Conservation (phyloP, 2,329 filamentous ascomycete species). For the Diaporthe citri region DNA sequence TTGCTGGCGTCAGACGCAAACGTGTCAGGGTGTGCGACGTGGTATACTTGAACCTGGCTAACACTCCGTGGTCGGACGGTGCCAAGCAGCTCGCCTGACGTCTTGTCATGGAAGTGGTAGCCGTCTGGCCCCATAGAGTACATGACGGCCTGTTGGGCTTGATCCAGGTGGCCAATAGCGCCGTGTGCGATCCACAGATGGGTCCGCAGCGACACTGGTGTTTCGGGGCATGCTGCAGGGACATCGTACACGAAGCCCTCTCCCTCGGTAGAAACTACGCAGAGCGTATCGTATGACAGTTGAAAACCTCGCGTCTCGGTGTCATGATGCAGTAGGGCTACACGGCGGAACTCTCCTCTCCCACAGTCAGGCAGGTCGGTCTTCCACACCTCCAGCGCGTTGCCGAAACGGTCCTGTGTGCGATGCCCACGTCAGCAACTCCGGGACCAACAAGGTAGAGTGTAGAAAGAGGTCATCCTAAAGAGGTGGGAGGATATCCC, state of each 20-base stretch:
- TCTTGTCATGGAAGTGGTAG: slow-evolving; percentile 57
- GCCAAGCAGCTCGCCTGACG: slow-evolving; percentile 53
- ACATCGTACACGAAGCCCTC: slow-evolving; percentile 61
- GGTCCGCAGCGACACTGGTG: slow-evolving; percentile 50
- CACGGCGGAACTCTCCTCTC: slow-evolving; percentile 54
- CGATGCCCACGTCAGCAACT: background rate
- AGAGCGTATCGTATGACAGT: slow-evolving; percentile 56
- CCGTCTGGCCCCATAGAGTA: slow-evolving; percentile 58
- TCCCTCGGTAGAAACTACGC: slow-evolving; percentile 58
- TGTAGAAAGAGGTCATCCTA: background rate
- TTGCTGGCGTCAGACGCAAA: slow-evolving; percentile 38
- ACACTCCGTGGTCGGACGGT: slow-evolving; percentile 46
- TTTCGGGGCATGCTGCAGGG: slow-evolving; percentile 37
- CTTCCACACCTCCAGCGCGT: slow-evolving; percentile 60
- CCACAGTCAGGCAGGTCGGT: slow-evolving; percentile 49
- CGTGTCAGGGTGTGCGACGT: slow-evolving; percentile 43
- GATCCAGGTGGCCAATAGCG: slow-evolving; percentile 59
- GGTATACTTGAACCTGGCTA: background rate
- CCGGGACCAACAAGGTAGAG: background rate
- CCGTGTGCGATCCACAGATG: slow-evolving; percentile 54
- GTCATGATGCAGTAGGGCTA: slow-evolving; percentile 56
- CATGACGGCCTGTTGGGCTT: slow-evolving; percentile 55
- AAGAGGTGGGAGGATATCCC: background rate
- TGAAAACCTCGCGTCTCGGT: slow-evolving; percentile 60
- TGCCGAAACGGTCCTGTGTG: slow-evolving; percentile 53